Percentiles rank a stretch among this genome's conserved stretches.
Evolutionary conservation across 73 alveolate species (phyloP).

Genomic region (Durusdinium trenchii): DNA sequence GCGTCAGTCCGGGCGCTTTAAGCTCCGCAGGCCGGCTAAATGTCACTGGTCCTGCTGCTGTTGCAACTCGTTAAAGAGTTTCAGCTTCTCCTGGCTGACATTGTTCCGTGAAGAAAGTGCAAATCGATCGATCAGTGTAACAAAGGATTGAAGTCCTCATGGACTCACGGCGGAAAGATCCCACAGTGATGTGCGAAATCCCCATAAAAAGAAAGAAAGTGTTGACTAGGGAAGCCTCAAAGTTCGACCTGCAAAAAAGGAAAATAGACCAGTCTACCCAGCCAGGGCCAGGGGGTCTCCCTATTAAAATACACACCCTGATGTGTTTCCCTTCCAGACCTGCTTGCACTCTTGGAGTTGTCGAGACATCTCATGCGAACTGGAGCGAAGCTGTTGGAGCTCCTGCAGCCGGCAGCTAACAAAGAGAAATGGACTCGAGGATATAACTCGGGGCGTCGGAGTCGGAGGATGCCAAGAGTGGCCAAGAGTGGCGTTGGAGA

Average conservation of each 20-base stretch:
- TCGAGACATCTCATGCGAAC: neutral
- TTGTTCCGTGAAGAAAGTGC: too few species aligned
- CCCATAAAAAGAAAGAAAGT: neutral
- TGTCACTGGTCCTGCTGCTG: neutral
- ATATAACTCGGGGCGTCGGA: neutral
- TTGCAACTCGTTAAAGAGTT: conserved; percentile 16
- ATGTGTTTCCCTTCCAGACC: too few species aligned
- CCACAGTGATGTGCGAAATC: neutral
- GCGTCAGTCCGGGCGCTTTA: neutral
- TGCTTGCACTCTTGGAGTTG: neutral
- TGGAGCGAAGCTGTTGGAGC: conserved; percentile 29
- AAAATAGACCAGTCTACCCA: too few species aligned
- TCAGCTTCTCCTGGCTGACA: conserved; percentile 37
- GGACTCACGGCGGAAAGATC: too few species aligned
- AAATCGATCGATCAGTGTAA: too few species aligned
- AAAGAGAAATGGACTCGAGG: neutral
- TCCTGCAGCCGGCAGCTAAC: neutral
- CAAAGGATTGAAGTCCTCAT: too few species aligned
- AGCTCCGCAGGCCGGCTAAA: neutral
- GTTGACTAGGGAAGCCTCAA: neutral
- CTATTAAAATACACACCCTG: too few species aligned
- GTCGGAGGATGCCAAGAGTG: neutral
- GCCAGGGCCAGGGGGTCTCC: too few species aligned
- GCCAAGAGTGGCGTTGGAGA: neutral
- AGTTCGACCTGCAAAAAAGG: neutral